phyloP scores from a whole-genome alignment of 139 green algal species.

The Chlamydomonas eustigma region DNA sequence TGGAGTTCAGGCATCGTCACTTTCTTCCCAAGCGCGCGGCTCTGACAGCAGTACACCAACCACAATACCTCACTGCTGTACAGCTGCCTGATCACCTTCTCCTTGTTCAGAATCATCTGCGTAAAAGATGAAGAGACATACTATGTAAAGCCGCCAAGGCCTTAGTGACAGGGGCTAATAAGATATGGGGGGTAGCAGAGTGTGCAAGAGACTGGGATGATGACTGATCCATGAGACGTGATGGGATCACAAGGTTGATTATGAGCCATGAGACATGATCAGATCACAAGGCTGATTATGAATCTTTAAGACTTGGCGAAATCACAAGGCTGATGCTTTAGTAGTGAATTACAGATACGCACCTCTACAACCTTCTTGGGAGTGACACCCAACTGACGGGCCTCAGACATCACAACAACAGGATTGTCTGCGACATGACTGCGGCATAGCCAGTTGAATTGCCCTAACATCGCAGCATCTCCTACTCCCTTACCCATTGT shows the following conservation, averaged over 20 bases:
- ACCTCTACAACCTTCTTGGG: not conserved
- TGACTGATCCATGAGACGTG: not conserved
- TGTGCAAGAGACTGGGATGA: too few species aligned
- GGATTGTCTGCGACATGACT: constrained; percentile 30
- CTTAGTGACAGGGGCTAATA: too few species aligned
- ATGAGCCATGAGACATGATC: not conserved
- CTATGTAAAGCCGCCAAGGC: not conserved
- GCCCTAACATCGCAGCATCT: not conserved
- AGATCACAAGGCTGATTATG: not conserved
- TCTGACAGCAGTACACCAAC: constrained; percentile 33
- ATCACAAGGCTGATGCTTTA: not conserved
- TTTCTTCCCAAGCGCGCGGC: constrained; percentile 28
- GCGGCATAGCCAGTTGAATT: constrained; percentile 22
- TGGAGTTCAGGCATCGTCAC: constrained; percentile 21
- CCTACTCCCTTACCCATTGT: not conserved
- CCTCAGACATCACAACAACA: constrained; percentile 17
- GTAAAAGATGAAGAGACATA: not conserved
- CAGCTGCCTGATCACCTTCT: constrained; percentile 21
- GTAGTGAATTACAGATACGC: too few species aligned
- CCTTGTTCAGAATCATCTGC: constrained; percentile 30
- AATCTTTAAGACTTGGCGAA: not conserved
- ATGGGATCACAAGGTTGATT: not conserved
- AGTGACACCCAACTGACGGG: not conserved
- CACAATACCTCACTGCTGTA: constrained; percentile 36
- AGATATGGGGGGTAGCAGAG: too few species aligned